Conservation (phyloP, 306 rosid species). For the Begonia masoniana region DNA sequence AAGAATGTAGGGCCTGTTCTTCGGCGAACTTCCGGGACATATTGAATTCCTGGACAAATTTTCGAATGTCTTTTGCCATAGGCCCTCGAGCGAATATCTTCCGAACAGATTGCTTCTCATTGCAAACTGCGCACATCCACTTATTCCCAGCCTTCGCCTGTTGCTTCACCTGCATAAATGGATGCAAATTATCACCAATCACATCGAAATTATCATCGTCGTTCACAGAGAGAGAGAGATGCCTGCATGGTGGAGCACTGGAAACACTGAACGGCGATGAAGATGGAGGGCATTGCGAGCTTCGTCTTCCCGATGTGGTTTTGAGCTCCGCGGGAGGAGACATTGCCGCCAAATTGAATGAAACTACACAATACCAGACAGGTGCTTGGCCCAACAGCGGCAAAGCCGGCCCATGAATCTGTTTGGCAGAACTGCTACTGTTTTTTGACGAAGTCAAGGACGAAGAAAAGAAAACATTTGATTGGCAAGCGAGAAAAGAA, state of each 20-base stretch:
- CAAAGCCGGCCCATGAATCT: too few relatives aligned
- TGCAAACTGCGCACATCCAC: slow-evolving; percentile 74
- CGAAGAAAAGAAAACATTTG: too few relatives aligned
- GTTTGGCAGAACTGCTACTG: too few relatives aligned
- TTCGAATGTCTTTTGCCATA: slow-evolving; percentile 56
- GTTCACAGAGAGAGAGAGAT: slow-evolving; percentile 5
- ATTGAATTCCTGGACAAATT: slow-evolving; percentile 74
- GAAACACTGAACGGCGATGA: slow-evolving; percentile 74
- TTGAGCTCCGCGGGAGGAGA: not conserved
- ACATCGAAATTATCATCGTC: not conserved
- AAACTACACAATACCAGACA: too few relatives aligned
- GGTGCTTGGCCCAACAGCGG: too few relatives aligned
- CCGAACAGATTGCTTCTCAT: slow-evolving; percentile 58
- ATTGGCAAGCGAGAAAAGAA: too few relatives aligned
- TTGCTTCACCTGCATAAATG: slow-evolving; percentile 57
- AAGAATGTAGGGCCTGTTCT: slow-evolving; percentile 6
- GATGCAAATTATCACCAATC: not conserved
- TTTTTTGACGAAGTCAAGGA: too few relatives aligned
- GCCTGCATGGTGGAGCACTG: slow-evolving; percentile 90
- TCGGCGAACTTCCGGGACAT: slow-evolving; percentile 42
- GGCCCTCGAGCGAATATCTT: slow-evolving; percentile 68
- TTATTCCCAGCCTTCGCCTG: slow-evolving; percentile 46
- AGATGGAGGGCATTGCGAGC: slow-evolving; percentile 33
- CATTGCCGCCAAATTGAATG: too few relatives aligned
- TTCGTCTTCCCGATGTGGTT: not conserved